Evolutionary conservation across 1,139 yeast genomes (phyloP), one percentile per base, ranked within the genome.

Genomic region (Scheffersomyces segobiensis): DNA sequence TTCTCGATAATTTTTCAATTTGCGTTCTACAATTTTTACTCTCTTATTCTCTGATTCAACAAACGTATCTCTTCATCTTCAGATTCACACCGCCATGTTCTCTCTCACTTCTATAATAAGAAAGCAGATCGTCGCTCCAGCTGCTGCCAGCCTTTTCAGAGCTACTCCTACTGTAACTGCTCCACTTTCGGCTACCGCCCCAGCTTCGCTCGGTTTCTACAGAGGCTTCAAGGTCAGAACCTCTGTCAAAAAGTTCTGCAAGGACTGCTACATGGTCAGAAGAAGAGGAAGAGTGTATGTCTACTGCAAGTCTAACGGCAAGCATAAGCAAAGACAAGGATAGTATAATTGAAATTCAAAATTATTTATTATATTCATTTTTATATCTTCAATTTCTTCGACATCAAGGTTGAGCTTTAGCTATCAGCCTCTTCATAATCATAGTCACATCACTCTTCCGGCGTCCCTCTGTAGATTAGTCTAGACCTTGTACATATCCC

Each of bases 261-360:
- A 88, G 56, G 96, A 92, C 71, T 95, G 99, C 73, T 93, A 93
- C 71, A 83, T 91, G 77, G 97, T 95, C 18, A 89, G 96, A 76
- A 87, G 98, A 77, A 93, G 93, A 77, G 98, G 98, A 48, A 83
- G 96, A 69, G 96, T 93, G 24, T 93, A 91, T 66, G 97, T 93
- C 50, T 89, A 91, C 72, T 95, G 98, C 80, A 93, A 93, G 73
- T 81, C 95, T 53, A 92, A 93, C 73, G 93, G 93, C 62, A 92
- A 92, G 76, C 99, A 95, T 76, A 95, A 95, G 78, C 99, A 95
- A 76, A 91, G 98, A 77, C 98, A 93, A 77, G 97, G 97, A 64
- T 93, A 75, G 32, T 24, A 6, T 3, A 2, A 24, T 6, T 24
- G 32, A 24, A 24, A 24, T 4, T 24, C 42, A 32, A 32, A 24